A percentile compares a stretch with the other conserved stretches of the same genome.
phyloP scores from a whole-genome alignment of 129 eudicot species.

The Dittrichia graveolens region DNA sequence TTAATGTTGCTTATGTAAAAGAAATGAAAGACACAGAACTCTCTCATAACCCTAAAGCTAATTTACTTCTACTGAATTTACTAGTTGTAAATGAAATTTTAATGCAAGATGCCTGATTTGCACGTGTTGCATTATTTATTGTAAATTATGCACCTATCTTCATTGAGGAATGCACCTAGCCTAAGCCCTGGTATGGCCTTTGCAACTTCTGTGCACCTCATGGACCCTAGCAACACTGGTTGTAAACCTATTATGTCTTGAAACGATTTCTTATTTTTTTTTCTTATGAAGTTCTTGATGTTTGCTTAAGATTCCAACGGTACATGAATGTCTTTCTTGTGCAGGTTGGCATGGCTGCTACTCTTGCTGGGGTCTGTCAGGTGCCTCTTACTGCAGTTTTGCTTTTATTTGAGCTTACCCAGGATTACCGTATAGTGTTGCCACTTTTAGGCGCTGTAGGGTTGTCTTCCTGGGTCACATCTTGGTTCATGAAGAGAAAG shows the following conservation, averaged over 20 bases:
- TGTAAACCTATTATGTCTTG: not conserved
- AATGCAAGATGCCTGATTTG: not conserved
- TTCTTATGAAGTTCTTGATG: not conserved
- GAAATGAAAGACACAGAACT: not conserved
- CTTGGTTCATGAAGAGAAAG: constrained; percentile 49
- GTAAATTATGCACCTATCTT: not conserved
- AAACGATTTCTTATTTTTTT: not conserved
- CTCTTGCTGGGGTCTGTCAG: constrained; percentile 97
- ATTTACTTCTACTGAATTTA: not conserved
- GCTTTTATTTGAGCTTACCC: constrained; percentile 91
- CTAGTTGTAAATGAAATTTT: not conserved
- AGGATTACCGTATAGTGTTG: constrained; percentile 89
- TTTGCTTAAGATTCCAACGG: constrained; percentile 3
- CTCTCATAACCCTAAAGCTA: not conserved
- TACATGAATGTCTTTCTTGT: constrained; percentile 13
- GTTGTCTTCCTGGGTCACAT: constrained; percentile 83
- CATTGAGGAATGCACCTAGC: no score
- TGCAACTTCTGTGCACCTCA: not conserved
- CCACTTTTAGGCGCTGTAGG: constrained; percentile 97
- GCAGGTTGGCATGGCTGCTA: constrained; percentile 99
- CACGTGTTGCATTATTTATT: not conserved
- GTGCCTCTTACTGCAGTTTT: constrained; percentile 89
- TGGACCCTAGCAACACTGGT: not conserved
- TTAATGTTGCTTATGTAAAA: not conserved
- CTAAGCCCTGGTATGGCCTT: no score